Evolutionary conservation across 768 basidiomycete genomes (phyloP), one percentile per base, ranked within the genome.

Genomic region (Calocybe indica): DNA sequence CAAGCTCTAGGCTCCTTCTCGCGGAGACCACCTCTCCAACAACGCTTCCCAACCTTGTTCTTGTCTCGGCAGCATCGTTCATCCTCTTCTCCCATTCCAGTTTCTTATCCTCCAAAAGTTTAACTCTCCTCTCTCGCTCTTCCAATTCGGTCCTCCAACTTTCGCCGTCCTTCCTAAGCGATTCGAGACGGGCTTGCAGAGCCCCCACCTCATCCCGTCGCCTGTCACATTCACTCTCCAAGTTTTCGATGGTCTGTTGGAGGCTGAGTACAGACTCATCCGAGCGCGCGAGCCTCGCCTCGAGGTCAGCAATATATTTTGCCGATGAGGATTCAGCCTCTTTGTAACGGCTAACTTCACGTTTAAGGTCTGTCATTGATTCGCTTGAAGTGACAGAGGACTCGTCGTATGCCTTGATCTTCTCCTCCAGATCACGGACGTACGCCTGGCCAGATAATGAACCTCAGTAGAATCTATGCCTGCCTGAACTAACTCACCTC

Each of bases 351-450:
- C 76, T 56, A 28, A 98, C 75, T 67, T 97, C 93, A 50, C 87
- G 84, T 61, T 82, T 83, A 45, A 98, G 76, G 51, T 95, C 92
- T 22, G 75, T 75, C 60, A 96, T 74, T 3, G 88, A 87, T 62
- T 87, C 85, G 53, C 77, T 85, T 13, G 89, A 88, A 7, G 78
- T 75, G 34, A 88, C 63, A 11, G 83, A 84, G 2, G 80, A 80
- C 57, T 97, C 94, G 55, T 92, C 83, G 59, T 85, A 88, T 5
- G 75, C 67, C 68, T 87, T 92, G 61, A 99, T 82, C 68, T 89
- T 92, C 61, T 88, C 83, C 65, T 99, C 95, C 31, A 98, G 73
- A 61, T 98, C 94, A 29, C 82, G 88, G 38, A 98, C 83, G 62
- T 98, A 97, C 1, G 87, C 87, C 92, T 95, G 59, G 29, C 53